Percentiles rank a stretch among this genome's conserved stretches.
Conservation (phyloP, 2,329 filamentous ascomycete species). For the Didymella pomorum region DNA sequence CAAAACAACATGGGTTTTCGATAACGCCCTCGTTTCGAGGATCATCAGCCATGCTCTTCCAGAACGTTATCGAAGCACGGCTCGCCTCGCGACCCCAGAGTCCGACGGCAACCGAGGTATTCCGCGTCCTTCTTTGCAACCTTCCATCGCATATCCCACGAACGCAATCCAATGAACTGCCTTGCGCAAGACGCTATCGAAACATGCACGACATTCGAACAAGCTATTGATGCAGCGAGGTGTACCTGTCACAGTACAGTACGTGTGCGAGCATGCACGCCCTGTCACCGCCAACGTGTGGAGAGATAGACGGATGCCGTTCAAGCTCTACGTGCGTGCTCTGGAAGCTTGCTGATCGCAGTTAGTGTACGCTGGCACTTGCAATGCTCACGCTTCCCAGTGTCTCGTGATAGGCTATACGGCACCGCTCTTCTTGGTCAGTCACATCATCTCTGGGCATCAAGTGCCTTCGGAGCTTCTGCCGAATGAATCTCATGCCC, state of each 20-base stretch:
- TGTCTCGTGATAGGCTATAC: slow-evolving; percentile 4
- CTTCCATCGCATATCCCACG: slow-evolving; percentile 38
- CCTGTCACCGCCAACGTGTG: slow-evolving; percentile 4
- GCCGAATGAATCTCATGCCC: slow-evolving; percentile 10
- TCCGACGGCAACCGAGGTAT: slow-evolving; percentile 32
- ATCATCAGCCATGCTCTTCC: slow-evolving; percentile 17
- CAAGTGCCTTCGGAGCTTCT: not conserved
- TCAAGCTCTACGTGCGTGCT: not conserved
- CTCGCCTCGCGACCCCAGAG: slow-evolving; percentile 19
- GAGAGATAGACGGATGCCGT: slow-evolving; percentile 5
- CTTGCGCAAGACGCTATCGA: slow-evolving; percentile 16
- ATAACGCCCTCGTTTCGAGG: slow-evolving; percentile 12
- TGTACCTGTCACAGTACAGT: slow-evolving; percentile 26
- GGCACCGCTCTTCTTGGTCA: slow-evolving; percentile 5
- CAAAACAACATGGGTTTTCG: slow-evolving; percentile 2
- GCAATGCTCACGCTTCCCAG: not conserved
- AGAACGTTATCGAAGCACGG: slow-evolving; percentile 35
- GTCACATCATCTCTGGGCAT: slow-evolving; percentile 14
- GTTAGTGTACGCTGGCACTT: slow-evolving; percentile 1
- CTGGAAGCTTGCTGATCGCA: slow-evolving; percentile 14
- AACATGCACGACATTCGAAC: slow-evolving; percentile 23
- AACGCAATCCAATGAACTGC: slow-evolving; percentile 8
- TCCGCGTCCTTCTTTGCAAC: slow-evolving; percentile 28
- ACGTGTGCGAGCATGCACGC: slow-evolving; percentile 19
- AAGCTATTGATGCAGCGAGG: slow-evolving; percentile 31